A percentile compares a stretch with the other conserved stretches of the same genome.
Conservation (phyloP, 176 grass and related monocot species). For the Stipa capillata region DNA sequence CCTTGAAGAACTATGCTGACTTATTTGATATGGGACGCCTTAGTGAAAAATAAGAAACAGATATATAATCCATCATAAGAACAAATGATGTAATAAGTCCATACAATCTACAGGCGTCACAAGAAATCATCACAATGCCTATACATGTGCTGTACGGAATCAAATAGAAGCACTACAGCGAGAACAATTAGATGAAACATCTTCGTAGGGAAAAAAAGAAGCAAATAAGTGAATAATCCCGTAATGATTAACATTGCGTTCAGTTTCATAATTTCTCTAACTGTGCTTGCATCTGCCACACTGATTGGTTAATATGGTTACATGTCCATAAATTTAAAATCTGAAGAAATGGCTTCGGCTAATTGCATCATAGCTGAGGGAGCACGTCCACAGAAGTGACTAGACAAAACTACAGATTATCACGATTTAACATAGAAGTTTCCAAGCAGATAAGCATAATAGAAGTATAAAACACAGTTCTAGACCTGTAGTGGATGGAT, state of each 20-base stretch:
- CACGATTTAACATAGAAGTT: not conserved
- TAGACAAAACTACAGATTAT: not conserved
- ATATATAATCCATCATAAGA: not conserved
- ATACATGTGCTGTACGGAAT: not conserved
- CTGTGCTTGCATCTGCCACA: not conserved
- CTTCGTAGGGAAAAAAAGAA: not conserved
- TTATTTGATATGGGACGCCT: slow-evolving; percentile 72
- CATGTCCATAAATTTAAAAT: not conserved
- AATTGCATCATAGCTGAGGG: not conserved
- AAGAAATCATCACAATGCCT: not conserved
- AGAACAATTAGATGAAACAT: not conserved
- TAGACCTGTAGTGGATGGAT: not conserved
- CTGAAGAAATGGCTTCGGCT: not conserved
- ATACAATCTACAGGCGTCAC: not conserved
- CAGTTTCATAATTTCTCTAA: not conserved
- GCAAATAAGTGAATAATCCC: not conserved
- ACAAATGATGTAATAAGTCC: not conserved
- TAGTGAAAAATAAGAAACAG: not conserved
- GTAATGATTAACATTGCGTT: not conserved
- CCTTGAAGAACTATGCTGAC: slow-evolving; percentile 39
- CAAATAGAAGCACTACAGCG: not conserved
- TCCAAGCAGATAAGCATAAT: no score
- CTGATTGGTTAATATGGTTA: not conserved
- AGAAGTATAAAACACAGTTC: no score
- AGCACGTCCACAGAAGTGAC: not conserved